Percentiles rank a stretch among this genome's conserved stretches.
These are phyloP conservation scores for Herpetospermum pedunculosum DNA, from an alignment of 306 rosid genomes.

Conservation along the genomic window DNA sequence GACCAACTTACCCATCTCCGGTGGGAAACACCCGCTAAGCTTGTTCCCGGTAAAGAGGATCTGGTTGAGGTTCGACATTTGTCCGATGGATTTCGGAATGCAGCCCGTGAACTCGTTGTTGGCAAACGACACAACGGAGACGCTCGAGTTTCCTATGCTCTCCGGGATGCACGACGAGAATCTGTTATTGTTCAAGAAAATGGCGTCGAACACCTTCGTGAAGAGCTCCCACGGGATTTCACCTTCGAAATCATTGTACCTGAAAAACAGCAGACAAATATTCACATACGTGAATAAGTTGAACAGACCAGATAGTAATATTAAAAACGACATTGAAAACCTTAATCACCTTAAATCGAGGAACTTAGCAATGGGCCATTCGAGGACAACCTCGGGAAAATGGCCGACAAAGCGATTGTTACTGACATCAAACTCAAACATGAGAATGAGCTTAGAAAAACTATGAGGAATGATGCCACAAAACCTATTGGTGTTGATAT, in stretches of 20 bases:
- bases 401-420: slow-evolving; percentile 6
- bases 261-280: too few relatives aligned
- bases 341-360: too few relatives aligned
- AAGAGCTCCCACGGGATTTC: neutral
- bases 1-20: slow-evolving; percentile 23
- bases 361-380: neutral
- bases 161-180: slow-evolving; percentile 35
- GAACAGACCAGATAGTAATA: too few relatives aligned
- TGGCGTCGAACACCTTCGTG: slow-evolving; percentile 18
- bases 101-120: slow-evolving; percentile 35
- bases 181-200: slow-evolving; percentile 43
- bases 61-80: slow-evolving; percentile 34
- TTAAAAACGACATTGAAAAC: too few relatives aligned
- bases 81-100: slow-evolving; percentile 34
- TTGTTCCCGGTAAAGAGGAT: slow-evolving; percentile 23
- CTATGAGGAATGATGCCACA: neutral
- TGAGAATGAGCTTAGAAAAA: neutral
- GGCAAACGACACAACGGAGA: slow-evolving; percentile 32
- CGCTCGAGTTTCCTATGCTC: slow-evolving; percentile 25
- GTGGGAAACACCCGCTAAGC: slow-evolving; percentile 35
- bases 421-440: slow-evolving; percentile 9
- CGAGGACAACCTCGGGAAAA: neutral
- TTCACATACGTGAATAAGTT: too few relatives aligned
- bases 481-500: slow-evolving; percentile 4
- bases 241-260: slow-evolving; percentile 9